Conservation (phyloP, 1,284 basidiomycete species). For the Ceratobasidium papillatum region DNA sequence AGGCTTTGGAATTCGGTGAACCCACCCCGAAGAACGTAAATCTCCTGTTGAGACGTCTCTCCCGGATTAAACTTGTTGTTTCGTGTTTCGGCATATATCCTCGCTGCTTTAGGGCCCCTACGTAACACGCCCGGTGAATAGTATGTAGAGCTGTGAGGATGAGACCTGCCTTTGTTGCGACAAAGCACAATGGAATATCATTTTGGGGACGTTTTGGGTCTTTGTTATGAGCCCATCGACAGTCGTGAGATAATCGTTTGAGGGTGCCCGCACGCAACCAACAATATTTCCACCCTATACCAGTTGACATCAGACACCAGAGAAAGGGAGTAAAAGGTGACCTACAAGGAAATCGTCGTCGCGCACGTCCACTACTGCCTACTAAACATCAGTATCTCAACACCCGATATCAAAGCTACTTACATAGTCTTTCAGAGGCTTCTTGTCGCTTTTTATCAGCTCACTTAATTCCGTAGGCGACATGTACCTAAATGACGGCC, state of each 20-base stretch:
- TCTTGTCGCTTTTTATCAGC: constrained; percentile 68
- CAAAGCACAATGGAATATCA: constrained; percentile 79
- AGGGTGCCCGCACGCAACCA: constrained; percentile 68
- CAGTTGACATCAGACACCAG: background rate
- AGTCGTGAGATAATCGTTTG: constrained; percentile 62
- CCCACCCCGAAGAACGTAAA: constrained; percentile 72
- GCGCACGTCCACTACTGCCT: constrained; percentile 74
- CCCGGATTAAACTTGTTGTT: constrained; percentile 51
- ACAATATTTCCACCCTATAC: constrained; percentile 73
- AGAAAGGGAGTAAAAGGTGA: background rate
- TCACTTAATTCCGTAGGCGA: constrained; percentile 63
- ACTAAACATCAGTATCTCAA: background rate
- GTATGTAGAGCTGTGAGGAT: background rate
- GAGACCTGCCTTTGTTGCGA: constrained; percentile 73
- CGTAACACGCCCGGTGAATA: constrained; percentile 22
- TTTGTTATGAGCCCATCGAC: constrained; percentile 67
- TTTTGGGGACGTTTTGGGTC: constrained; percentile 66
- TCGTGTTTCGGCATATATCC: constrained; percentile 71
- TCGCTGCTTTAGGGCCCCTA: constrained; percentile 78
- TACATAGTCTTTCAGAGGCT: constrained; percentile 69
- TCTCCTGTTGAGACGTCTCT: constrained; percentile 60
- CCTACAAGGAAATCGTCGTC: constrained; percentile 68
- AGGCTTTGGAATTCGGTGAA: constrained; percentile 73
- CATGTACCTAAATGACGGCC: constrained; percentile 11
- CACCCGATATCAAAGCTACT: background rate